phyloP scores from a whole-genome alignment of 2,329 filamentous ascomycete species.

The Pyricularia sp. region DNA sequence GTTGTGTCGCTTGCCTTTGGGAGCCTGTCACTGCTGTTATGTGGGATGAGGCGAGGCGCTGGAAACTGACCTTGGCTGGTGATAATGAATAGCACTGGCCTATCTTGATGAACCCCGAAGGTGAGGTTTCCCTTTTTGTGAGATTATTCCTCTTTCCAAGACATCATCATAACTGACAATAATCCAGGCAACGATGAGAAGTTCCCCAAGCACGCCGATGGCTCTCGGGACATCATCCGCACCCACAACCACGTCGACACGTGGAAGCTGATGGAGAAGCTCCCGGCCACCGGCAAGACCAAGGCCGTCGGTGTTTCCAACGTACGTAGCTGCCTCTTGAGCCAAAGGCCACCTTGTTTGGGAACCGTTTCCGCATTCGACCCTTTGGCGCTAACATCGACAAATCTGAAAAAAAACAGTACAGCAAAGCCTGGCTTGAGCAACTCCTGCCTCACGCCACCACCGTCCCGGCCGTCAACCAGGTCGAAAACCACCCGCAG shows the following conservation, averaged over 20 bases:
- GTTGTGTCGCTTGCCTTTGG: background rate
- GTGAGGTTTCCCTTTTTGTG: slow-evolving; percentile 24
- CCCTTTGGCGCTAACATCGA: background rate
- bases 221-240: slow-evolving; percentile 62
- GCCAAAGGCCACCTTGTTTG: too few relatives aligned
- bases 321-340: slow-evolving; percentile 18
- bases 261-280: slow-evolving; percentile 67
- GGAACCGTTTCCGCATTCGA: background rate
- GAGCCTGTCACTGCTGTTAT: background rate
- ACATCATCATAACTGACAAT: background rate
- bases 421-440: slow-evolving; percentile 46
- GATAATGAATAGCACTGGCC: slow-evolving; percentile 57
- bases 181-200: slow-evolving; percentile 53
- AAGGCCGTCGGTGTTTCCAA: slow-evolving; percentile 47
- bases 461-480: slow-evolving; percentile 57
- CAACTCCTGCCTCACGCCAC: slow-evolving; percentile 38
- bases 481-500: slow-evolving; percentile 66
- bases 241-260: slow-evolving; percentile 64
- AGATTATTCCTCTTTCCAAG: background rate
- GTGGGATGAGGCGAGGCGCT: too few relatives aligned
- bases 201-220: slow-evolving; percentile 67
- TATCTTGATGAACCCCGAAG: slow-evolving; percentile 68
- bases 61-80: too few relatives aligned
- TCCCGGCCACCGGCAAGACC: slow-evolving; percentile 49
- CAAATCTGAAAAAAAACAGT: slow-evolving; percentile 22